Evolutionary conservation across 208 protist genomes (phyloP).

Genomic region (Crithidia mellificae): DNA sequence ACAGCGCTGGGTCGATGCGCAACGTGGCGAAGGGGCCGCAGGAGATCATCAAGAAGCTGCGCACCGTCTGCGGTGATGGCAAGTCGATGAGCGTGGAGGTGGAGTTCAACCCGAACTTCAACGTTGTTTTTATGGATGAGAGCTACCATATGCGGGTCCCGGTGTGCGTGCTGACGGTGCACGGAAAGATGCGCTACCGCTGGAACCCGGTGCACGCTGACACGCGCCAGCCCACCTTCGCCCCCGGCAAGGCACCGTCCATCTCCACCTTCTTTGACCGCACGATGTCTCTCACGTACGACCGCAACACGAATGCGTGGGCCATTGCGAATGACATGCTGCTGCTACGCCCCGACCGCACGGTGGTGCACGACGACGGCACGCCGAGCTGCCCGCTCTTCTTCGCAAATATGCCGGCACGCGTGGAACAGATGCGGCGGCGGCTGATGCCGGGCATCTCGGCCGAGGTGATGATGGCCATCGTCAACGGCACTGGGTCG

Average conservation of each 20-base stretch:
- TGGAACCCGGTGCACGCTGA: constrained; percentile 55
- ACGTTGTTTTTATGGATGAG: constrained; percentile 50
- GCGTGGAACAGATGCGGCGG: constrained; percentile 69
- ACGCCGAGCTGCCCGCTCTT: constrained; percentile 58
- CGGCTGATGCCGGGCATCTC: constrained; percentile 47
- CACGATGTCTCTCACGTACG: constrained; percentile 57
- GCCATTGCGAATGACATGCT: constrained; percentile 83
- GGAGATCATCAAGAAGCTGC: constrained; percentile 48
- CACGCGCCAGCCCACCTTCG: constrained; percentile 43
- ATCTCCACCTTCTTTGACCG: constrained; percentile 81
- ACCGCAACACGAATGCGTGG: constrained; percentile 40
- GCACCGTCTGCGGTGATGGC: constrained; percentile 49
- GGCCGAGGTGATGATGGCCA: constrained; percentile 54
- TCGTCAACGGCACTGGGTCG: constrained; percentile 42
- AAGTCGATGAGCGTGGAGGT: constrained; percentile 45
- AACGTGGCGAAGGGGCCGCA: constrained; percentile 50
- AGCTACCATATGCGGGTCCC: constrained; percentile 56
- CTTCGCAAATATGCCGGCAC: constrained; percentile 55
- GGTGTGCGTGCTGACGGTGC: constrained; percentile 72
- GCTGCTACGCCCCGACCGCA: constrained; percentile 73
- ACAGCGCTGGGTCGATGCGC: constrained; percentile 52
- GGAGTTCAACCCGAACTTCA: constrained; percentile 69
- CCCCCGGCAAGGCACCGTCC: constrained; percentile 44
- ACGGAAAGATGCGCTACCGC: constrained; percentile 69
- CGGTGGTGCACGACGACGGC: constrained; percentile 61